Evolutionary conservation across 2,329 filamentous ascomycete species (phyloP), one percentile per base, ranked within the genome.

Genomic region (Aureobasidium mangrovei): DNA sequence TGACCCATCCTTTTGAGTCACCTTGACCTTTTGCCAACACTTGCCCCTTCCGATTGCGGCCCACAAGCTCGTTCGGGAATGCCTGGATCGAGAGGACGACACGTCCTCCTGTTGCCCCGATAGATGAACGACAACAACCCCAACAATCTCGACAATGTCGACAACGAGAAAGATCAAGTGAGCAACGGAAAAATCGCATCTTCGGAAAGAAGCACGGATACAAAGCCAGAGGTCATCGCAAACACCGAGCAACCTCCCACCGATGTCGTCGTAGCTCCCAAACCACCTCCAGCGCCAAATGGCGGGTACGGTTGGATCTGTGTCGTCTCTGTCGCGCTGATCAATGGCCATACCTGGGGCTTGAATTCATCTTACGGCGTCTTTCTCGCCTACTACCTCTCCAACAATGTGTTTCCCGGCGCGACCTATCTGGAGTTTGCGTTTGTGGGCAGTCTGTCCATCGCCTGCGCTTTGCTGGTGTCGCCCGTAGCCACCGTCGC

Each of bases 351-450:
- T 60, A 76, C 73, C 4, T 77, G 74, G 74, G 66, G 66, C 12
- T 53, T 68, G 7, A 68, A 69, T 47, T 62, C 59, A 8, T 76
- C 78, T 2, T 86, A 79, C 72, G 87, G 86, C 65, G 83, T 89
- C 55, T 88, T 85, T 59, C 80, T 91, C 10, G 84, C 88, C 12
- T 79, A 89, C 62, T 93, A 91, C 71, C 78, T 91, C 54, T 72
- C 76, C 18, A 78, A 77, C 46, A 72, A 82, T 51, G 74, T 76
- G 26, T 89, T 86, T 59, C 77, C 81, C 0, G 80, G 78, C 10
- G 79, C 85, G 2, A 81, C 79, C 0, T 70, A 78, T 2, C 76
- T 91, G 2, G 77, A 83, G 4, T 91, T 84, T 67, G 87, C 87
- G 39, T 90, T 91, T 64, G 77, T 91, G n/a, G 87, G 87, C 29